Conservation (phyloP, 139 green algal genomes). For the Chlamydomonas applanata region DNA sequence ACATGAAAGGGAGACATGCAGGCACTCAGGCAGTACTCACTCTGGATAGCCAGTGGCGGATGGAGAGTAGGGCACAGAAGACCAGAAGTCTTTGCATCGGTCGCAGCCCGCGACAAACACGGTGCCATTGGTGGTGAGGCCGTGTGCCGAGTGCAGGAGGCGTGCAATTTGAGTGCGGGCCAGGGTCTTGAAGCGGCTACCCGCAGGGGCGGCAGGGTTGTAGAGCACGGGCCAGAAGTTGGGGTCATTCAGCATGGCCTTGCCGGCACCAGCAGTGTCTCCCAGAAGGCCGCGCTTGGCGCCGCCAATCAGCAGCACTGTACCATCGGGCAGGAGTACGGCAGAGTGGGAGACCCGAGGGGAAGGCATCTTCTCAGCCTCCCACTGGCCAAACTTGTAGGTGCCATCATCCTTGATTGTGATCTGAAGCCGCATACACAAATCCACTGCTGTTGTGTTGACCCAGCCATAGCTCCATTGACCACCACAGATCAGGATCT, state of each 20-base stretch:
- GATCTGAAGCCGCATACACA: slow-evolving; percentile 19
- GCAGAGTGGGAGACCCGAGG: slow-evolving; percentile 14
- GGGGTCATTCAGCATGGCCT: slow-evolving; percentile 26
- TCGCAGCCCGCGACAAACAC: slow-evolving; percentile 36
- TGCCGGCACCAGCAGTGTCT: slow-evolving; percentile 8
- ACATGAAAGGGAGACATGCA: no score
- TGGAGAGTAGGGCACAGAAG: slow-evolving; percentile 3
- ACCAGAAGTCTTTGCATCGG: slow-evolving; percentile 22
- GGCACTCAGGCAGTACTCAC: no score
- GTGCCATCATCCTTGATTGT: neutral
- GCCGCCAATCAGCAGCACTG: slow-evolving; percentile 30
- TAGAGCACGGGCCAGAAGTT: slow-evolving; percentile 30
- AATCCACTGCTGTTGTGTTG: slow-evolving; percentile 18
- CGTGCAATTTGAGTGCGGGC: slow-evolving; percentile 22
- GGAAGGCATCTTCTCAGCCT: slow-evolving; percentile 19
- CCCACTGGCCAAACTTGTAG: slow-evolving; percentile 17
- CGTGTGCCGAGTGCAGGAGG: slow-evolving; percentile 27
- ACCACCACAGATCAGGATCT: slow-evolving; percentile 34
- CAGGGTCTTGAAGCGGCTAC: slow-evolving; percentile 7
- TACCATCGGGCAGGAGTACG: slow-evolving; percentile 28
- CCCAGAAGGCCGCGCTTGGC: slow-evolving; percentile 29
- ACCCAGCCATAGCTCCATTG: slow-evolving; percentile 7
- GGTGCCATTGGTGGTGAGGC: slow-evolving; percentile 36
- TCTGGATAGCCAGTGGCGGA: slow-evolving; percentile 22
- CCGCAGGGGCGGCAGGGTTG: slow-evolving; percentile 9